Evolutionary conservation across 257 asterid genomes (phyloP), one percentile per base, ranked within the genome.

Genomic region (Solanum lignicaule): DNA sequence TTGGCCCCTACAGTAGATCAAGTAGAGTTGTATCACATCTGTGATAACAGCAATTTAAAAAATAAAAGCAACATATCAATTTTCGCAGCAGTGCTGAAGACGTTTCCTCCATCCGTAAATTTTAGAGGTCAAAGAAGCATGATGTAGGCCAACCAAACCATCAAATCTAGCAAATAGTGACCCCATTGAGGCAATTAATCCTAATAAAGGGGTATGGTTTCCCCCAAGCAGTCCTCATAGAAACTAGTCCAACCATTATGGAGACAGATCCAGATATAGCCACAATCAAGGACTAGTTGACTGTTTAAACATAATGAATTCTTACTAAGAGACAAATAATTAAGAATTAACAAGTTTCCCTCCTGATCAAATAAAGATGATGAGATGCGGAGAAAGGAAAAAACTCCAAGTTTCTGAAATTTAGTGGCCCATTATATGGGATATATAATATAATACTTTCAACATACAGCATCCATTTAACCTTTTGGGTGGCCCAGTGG

Each of bases 1-100:
- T 93, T 93, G 91, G 68, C 99, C 99, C 92, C 99, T 97, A 93
- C n/a, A 89, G 58, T 74, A 46, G 78, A 87, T 27, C 79, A 90
- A 15, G 89, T 38, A 73, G 16, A 66, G 20, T 25, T 9, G 2
- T 29, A 82, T 29, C 20, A 48, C 41, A 82, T 18, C 69, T 9
- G 69, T 73, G 69, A 29, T 29, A 18, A 48, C 43, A 82, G 69
- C 27, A 29, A 48, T 48, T 48, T 76, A 76, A 82, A 38, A 55
- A 81, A 81, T 29, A 81, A 81, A 81, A 48, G 68, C 29, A 81
- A 81, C 55, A 31, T 20, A 81, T 81, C 41, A 81, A 10, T 65
- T 48, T 73, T 81, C 6, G 10, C 41, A 81, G 65, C 68, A 46
- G 68, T 27, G 29, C 66, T 81, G 21, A 16, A 41, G n/a, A 41